phyloP scores from a whole-genome alignment of 2,329 filamentous ascomycete genomes.

The Apiospora kogelbergensis region DNA sequence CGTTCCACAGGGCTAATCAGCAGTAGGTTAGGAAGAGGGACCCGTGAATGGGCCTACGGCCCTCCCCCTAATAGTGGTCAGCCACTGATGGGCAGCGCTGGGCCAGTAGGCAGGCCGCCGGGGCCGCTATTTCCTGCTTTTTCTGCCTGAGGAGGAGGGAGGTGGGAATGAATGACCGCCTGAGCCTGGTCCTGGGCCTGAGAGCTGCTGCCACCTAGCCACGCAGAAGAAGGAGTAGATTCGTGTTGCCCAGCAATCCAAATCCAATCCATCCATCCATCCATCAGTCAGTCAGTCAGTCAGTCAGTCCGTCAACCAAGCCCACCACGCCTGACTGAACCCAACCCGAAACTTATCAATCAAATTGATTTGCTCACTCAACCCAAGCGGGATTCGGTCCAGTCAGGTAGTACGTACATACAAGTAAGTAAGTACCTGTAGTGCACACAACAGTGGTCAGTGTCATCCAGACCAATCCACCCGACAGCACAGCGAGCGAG shows the following conservation, averaged over 20 bases:
- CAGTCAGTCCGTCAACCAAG: background rate
- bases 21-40: background rate
- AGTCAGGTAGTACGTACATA: background rate
- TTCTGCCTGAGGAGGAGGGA: background rate
- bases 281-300: background rate
- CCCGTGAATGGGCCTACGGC: background rate
- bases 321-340: too few relatives aligned
- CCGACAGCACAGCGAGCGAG: background rate
- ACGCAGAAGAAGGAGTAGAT: background rate
- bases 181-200: background rate
- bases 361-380: too few relatives aligned
- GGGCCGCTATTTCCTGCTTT: slow-evolving; percentile 6
- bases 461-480: background rate
- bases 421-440: background rate
- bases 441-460: background rate
- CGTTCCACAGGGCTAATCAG: slow-evolving; percentile 1
- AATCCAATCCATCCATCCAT: background rate
- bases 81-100: background rate
- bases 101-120: background rate
- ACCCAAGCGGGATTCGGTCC: too few relatives aligned
- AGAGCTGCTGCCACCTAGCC: background rate
- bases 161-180: background rate
- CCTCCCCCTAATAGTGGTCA: background rate
- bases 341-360: too few relatives aligned
- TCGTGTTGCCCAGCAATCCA: background rate